Conservation (phyloP, 31 red algal genomes). For the Asparagopsis taxiformis region DNA sequence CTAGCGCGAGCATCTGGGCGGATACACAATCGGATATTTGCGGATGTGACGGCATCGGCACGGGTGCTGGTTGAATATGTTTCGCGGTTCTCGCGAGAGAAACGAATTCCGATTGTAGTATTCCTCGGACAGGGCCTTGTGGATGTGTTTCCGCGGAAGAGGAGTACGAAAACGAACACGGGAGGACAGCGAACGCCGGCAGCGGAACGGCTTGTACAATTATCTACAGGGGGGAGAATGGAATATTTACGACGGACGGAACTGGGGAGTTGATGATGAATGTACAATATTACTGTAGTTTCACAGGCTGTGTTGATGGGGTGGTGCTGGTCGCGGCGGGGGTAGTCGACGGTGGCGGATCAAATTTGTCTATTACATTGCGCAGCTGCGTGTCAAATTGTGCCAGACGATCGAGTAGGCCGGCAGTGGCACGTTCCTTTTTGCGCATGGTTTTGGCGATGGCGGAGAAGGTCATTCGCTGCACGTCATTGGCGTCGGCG, state of each 20-base stretch:
- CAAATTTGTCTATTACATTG: conserved; percentile 49
- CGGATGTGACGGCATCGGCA: conserved; percentile 45
- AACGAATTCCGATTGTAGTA: conserved; percentile 75
- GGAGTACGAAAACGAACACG: background rate
- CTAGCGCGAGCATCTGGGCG: conserved; percentile 36
- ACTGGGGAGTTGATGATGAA: too few relatives aligned
- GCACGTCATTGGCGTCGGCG: conserved; percentile 51
- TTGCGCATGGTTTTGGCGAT: conserved; percentile 72
- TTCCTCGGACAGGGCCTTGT: conserved; percentile 63
- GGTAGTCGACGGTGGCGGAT: too few relatives aligned
- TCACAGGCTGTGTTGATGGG: too few relatives aligned
- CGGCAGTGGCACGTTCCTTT: conserved; percentile 57
- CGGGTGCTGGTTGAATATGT: conserved; percentile 67
- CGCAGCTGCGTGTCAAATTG: conserved; percentile 46
- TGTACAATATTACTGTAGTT: too few relatives aligned
- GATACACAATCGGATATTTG: conserved; percentile 32
- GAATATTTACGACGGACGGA: background rate
- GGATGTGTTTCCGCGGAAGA: conserved; percentile 49
- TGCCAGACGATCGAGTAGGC: conserved; percentile 38
- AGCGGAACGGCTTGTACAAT: conserved; percentile 43
- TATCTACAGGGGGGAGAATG: conserved; percentile 32
- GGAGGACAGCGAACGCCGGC: conserved; percentile 7
- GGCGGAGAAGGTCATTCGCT: conserved; percentile 45
- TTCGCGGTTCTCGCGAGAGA: conserved; percentile 65
- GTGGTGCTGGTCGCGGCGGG: too few relatives aligned